A percentile compares a stretch with the other conserved stretches of the same genome.
phyloP scores from a whole-genome alignment of 352 stramenopile genomes.

The Thraustotheca clavata region DNA sequence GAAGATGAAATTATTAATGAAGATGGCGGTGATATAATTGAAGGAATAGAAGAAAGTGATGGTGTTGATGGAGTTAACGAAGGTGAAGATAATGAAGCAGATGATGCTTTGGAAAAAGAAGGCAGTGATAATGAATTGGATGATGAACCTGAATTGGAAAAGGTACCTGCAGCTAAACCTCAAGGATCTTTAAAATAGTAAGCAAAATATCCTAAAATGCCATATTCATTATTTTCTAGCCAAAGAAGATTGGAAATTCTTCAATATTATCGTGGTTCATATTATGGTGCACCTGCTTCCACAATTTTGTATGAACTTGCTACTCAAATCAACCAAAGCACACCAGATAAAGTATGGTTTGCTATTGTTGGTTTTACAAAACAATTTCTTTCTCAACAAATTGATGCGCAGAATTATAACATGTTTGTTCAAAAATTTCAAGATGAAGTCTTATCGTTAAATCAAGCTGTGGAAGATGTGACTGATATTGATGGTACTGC shows the following conservation, averaged over 20 bases:
- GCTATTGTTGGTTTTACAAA: conserved; percentile 96
- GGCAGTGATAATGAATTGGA: conserved; percentile 24
- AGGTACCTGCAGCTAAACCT: not conserved
- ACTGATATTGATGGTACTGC: conserved; percentile 18
- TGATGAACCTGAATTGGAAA: conserved; percentile 21
- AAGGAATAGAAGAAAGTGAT: too few relatives aligned
- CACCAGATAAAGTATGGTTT: conserved; percentile 92
- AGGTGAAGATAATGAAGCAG: conserved; percentile 15
- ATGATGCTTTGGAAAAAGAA: not conserved
- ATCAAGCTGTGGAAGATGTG: conserved; percentile 11
- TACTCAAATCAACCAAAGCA: conserved; percentile 74
- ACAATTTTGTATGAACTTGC: conserved; percentile 76
- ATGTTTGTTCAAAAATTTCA: conserved; percentile 83
- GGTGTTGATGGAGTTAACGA: conserved; percentile 24
- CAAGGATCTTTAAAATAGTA: conserved; percentile 4
- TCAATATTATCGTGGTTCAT: conserved; percentile 92
- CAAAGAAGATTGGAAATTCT: conserved; percentile 71
- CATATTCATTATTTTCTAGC: conserved; percentile 18
- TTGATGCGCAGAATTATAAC: conserved; percentile 91
- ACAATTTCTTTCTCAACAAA: conserved; percentile 89
- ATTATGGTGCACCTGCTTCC: conserved; percentile 59
- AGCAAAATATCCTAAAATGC: not conserved
- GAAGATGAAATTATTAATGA: not conserved
- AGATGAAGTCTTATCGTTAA: conserved; percentile 80
- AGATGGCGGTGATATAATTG: too few relatives aligned